A percentile compares a stretch with the other conserved stretches of the same genome.
Evolutionary conservation across 2,329 filamentous ascomycete species (phyloP).

Genomic region (Canariomyces notabilis): DNA sequence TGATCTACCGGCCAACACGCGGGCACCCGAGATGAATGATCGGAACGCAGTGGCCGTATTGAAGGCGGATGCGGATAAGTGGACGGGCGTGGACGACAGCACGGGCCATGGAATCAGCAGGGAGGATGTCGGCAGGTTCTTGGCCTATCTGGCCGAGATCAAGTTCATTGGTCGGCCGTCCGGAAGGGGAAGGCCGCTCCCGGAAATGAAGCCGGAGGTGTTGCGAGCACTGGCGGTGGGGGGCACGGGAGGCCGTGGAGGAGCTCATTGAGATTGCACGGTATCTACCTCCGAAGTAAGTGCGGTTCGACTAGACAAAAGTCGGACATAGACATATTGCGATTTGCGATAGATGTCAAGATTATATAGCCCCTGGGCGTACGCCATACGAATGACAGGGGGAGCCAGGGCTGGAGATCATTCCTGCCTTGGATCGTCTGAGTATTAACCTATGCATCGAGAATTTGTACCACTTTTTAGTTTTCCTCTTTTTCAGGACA

Average conservation of each 20-base stretch:
- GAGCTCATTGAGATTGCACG: conserved; percentile 17
- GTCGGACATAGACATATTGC: too few species aligned
- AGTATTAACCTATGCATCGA: too few species aligned
- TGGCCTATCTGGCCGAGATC: conserved; percentile 57
- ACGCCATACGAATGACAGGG: neutral
- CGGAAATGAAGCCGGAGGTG: conserved; percentile 30
- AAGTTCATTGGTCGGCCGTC: conserved; percentile 54
- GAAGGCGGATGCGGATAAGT: conserved; percentile 54
- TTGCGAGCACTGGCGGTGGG: conserved; percentile 20
- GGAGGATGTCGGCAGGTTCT: conserved; percentile 58
- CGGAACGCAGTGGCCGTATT: conserved; percentile 61
- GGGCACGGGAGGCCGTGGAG: conserved; percentile 24
- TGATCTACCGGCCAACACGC: conserved; percentile 64
- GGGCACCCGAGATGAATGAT: conserved; percentile 71
- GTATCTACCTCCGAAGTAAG: too few species aligned
- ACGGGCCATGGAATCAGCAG: conserved; percentile 52
- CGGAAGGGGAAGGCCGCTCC: conserved; percentile 30
- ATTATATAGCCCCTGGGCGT: neutral
- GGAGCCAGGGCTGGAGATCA: neutral
- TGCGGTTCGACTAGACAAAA: conserved; percentile 3
- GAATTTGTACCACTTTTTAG: too few species aligned
- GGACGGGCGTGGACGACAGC: conserved; percentile 42
- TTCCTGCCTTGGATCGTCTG: too few species aligned
- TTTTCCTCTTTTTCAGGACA: too few species aligned
- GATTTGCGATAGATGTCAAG: neutral